Evolutionary conservation across 768 basidiomycete genomes (phyloP).

Genomic region (Suillus bovinus): DNA sequence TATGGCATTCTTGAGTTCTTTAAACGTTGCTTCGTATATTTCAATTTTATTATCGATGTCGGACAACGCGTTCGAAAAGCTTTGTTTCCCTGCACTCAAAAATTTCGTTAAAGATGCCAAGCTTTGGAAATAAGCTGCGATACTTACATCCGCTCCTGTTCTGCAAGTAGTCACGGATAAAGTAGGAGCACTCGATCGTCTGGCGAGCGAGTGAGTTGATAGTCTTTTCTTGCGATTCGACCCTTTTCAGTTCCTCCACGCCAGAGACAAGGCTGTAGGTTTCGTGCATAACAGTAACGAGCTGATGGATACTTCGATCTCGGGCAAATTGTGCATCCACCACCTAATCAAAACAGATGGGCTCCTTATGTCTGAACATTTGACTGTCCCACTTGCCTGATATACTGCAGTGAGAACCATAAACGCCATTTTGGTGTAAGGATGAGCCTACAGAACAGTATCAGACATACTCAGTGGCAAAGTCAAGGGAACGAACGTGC

Average conservation of each 20-base stretch:
- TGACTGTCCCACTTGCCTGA: not conserved
- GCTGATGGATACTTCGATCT: slow-evolving; percentile 6
- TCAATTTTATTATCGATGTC: slow-evolving; percentile 3
- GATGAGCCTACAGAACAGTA: slow-evolving; percentile 13
- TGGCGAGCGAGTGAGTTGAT: slow-evolving; percentile 20
- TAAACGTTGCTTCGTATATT: slow-evolving; percentile 6
- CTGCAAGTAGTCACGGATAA: slow-evolving; percentile 28
- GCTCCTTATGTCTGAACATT: not conserved
- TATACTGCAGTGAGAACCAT: slow-evolving; percentile 6
- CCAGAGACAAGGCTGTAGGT: slow-evolving; percentile 13
- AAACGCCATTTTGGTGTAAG: slow-evolving; percentile 15
- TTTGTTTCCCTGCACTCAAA: not conserved
- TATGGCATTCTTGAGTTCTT: slow-evolving; percentile 4
- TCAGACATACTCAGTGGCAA: not conserved
- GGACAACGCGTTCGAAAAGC: not conserved
- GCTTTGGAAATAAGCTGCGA: not conserved
- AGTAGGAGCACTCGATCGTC: slow-evolving; percentile 32
- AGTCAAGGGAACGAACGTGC: not conserved
- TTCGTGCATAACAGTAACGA: slow-evolving; percentile 10
- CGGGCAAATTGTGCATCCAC: slow-evolving; percentile 7
- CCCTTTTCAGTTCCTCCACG: slow-evolving; percentile 5
- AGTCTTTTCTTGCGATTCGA: slow-evolving; percentile 11
- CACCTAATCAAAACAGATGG: slow-evolving; percentile 1
- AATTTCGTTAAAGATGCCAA: not conserved
- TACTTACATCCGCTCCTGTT: slow-evolving; percentile 23